Conservation (phyloP, 75 land plant species). For the Cryptomeria japonica region DNA sequence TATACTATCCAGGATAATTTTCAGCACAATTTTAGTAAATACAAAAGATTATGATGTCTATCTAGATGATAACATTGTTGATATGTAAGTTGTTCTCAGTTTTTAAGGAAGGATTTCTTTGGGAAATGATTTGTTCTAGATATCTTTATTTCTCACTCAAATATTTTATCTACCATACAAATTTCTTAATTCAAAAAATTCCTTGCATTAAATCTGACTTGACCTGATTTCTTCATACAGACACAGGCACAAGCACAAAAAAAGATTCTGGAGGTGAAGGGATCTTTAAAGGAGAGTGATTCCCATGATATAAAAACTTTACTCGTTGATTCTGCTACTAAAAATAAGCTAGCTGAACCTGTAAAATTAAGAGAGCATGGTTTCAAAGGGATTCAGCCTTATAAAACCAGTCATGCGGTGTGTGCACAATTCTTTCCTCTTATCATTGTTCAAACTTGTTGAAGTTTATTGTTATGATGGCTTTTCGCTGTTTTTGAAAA, state of each 20-base stretch:
- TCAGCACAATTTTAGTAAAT: not conserved
- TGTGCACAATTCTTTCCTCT: slow-evolving; percentile 1
- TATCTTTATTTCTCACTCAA: not conserved
- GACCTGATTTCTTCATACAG: slow-evolving; percentile 17
- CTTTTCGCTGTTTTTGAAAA: not conserved
- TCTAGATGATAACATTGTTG: not conserved
- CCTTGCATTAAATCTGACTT: not conserved
- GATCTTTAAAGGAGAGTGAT: not conserved
- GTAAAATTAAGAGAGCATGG: slow-evolving; percentile 13
- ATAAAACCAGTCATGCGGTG: slow-evolving; percentile 28
- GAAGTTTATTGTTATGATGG: not conserved
- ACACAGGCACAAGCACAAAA: slow-evolving; percentile 62
- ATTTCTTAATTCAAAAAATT: not conserved
- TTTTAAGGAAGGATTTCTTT: not conserved
- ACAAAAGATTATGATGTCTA: not conserved
- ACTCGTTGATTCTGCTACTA: not conserved
- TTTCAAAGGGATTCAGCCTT: slow-evolving; percentile 6
- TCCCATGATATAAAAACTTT: slow-evolving; percentile 5
- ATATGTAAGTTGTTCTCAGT: not conserved
- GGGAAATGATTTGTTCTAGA: not conserved
- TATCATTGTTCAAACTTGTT: not conserved
- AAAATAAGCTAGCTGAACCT: not conserved
- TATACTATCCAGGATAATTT: not conserved
- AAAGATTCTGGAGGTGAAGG: slow-evolving; percentile 38
- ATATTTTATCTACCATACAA: not conserved